Percentiles rank a stretch among this genome's conserved stretches.
Conservation (phyloP, 2,329 filamentous ascomycete species). For the Aspergillus uvarum region DNA sequence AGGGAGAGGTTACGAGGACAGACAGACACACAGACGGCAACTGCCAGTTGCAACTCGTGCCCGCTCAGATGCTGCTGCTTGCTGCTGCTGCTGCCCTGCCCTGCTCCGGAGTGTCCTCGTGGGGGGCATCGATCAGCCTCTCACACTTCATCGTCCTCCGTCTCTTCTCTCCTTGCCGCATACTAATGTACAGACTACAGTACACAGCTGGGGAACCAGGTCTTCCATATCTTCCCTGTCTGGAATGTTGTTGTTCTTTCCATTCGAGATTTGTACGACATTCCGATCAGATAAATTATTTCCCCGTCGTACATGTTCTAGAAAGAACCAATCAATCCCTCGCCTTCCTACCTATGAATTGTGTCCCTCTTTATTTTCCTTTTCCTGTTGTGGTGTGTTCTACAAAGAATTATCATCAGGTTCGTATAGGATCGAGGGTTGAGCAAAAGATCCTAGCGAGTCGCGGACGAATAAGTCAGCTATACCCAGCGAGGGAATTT, state of each 20-base stretch:
- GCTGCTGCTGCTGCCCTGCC: neutral
- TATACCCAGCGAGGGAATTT: neutral
- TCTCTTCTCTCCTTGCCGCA: neutral
- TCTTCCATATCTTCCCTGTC: slow-evolving; percentile 8
- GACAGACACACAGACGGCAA: too few relatives aligned
- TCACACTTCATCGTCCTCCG: neutral
- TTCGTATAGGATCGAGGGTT: neutral
- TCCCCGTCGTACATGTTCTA: slow-evolving; percentile 3
- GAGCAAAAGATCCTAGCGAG: neutral
- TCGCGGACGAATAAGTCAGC: neutral
- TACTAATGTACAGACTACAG: neutral
- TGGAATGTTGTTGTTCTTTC: neutral
- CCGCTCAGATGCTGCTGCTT: slow-evolving; percentile 10
- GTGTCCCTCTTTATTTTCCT: neutral
- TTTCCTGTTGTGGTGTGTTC: neutral
- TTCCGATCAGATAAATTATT: slow-evolving; percentile 15
- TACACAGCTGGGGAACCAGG: neutral
- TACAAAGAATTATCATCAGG: neutral
- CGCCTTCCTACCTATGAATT: neutral
- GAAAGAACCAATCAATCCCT: slow-evolving; percentile 4
- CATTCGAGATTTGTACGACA: slow-evolving; percentile 17
- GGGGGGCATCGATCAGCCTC: slow-evolving; percentile 1
- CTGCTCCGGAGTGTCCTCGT: slow-evolving; percentile 5
- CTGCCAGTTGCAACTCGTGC: slow-evolving; percentile 12
- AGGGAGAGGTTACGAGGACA: neutral